Percentiles rank a stretch among this genome's conserved stretches.
Evolutionary conservation across 495 filamentous ascomycete genomes (phyloP).

Genomic region (Elasticomyces elasticus): DNA sequence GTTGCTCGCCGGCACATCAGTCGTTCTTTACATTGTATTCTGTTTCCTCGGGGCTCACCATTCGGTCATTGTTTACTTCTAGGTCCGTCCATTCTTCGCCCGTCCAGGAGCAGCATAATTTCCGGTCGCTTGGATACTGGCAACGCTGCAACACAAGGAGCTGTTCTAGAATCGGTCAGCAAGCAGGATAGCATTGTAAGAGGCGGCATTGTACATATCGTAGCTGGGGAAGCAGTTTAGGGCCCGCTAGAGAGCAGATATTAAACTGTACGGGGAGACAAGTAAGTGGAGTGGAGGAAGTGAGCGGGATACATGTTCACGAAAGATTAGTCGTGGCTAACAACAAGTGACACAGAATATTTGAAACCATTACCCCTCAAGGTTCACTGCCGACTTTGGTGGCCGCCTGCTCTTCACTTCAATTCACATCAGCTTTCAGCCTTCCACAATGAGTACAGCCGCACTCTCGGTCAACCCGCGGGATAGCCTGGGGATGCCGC

Average conservation of each 20-base stretch:
- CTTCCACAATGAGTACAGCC: slow-evolving; percentile 50
- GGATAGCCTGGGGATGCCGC: slow-evolving; percentile 67
- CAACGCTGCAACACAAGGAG: not conserved
- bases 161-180: not conserved
- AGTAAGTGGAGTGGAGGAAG: too few relatives aligned
- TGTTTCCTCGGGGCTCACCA: not conserved
- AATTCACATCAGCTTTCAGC: not conserved
- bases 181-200: not conserved
- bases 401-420: too few relatives aligned
- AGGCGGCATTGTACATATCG: not conserved
- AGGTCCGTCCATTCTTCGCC: not conserved
- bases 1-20: not conserved
- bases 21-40: not conserved
- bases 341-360: too few relatives aligned
- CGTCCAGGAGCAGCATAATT: not conserved
- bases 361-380: too few relatives aligned
- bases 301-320: too few relatives aligned
- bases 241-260: too few relatives aligned
- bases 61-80: not conserved
- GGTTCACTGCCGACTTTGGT: too few relatives aligned
- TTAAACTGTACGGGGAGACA: too few relatives aligned
- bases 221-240: too few relatives aligned
- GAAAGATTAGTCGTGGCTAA: too few relatives aligned
- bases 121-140: not conserved
- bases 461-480: slow-evolving; percentile 54